These are phyloP conservation scores for Potentilla sterilis DNA, from an alignment of 306 rosid species.

Conservation along the genomic window DNA sequence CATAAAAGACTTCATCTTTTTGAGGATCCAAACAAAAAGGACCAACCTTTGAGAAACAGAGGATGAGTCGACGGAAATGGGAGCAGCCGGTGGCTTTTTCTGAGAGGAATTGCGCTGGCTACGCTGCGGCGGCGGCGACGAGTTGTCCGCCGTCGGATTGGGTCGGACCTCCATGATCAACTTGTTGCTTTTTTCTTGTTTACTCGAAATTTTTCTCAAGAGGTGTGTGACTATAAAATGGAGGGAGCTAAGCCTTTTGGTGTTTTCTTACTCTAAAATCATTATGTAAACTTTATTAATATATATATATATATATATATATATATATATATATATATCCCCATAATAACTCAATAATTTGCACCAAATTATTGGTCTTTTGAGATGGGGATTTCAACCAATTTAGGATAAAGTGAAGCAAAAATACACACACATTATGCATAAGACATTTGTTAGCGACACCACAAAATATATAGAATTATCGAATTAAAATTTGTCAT, in stretches of 20 bases:
- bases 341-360: background rate
- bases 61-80: conserved; percentile 58
- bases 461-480: too few relatives aligned
- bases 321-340: background rate
- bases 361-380: background rate
- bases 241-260: background rate
- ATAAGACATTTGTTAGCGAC: too few relatives aligned
- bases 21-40: conserved; percentile 28
- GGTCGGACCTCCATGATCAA: conserved; percentile 69
- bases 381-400: background rate
- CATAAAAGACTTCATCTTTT: background rate
- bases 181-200: background rate
- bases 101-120: conserved; percentile 37
- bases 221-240: background rate
- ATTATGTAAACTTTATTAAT: too few relatives aligned
- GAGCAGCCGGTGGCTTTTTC: conserved; percentile 48
- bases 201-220: background rate
- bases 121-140: conserved; percentile 47
- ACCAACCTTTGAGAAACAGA: conserved; percentile 75
- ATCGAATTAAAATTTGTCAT: too few relatives aligned
- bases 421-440: background rate
- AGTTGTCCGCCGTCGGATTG: conserved; percentile 53
- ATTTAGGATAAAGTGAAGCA: background rate
- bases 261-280: background rate
- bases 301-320: too few relatives aligned